Conservation (phyloP, 345 rosid species). For the Atalantia buxifolia region DNA sequence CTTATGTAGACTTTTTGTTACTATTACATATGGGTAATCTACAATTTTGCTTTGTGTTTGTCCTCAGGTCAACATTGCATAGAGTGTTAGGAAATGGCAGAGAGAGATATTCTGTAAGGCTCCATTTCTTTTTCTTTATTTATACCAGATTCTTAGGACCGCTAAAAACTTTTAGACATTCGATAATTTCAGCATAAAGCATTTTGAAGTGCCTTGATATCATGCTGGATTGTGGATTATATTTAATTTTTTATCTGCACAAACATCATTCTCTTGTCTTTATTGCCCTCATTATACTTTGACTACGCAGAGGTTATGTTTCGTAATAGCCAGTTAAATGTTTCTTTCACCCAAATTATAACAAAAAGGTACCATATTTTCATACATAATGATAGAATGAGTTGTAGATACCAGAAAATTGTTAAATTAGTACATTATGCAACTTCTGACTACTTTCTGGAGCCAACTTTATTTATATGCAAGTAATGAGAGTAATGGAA, state of each 20-base stretch:
- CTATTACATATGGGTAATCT: background rate
- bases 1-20: too few relatives aligned
- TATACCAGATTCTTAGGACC: background rate
- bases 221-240: background rate
- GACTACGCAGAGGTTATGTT: background rate
- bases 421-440: background rate
- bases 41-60: slow-evolving; percentile 2
- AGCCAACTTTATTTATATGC: background rate
- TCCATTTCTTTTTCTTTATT: background rate
- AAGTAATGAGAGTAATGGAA: background rate
- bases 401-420: background rate
- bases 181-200: background rate
- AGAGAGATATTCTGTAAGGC: slow-evolving; percentile 78
- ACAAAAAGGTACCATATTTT: background rate
- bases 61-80: slow-evolving; percentile 82
- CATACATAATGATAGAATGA: background rate
- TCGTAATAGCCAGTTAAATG: background rate
- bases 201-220: background rate
- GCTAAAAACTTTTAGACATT: background rate
- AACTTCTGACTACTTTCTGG: background rate
- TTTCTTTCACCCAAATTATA: background rate
- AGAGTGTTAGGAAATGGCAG: slow-evolving; percentile 80
- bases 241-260: background rate
- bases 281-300: background rate
- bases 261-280: background rate